Evolutionary conservation across 1,284 basidiomycete genomes (phyloP).

Genomic region (Ceratobasidium sp.): DNA sequence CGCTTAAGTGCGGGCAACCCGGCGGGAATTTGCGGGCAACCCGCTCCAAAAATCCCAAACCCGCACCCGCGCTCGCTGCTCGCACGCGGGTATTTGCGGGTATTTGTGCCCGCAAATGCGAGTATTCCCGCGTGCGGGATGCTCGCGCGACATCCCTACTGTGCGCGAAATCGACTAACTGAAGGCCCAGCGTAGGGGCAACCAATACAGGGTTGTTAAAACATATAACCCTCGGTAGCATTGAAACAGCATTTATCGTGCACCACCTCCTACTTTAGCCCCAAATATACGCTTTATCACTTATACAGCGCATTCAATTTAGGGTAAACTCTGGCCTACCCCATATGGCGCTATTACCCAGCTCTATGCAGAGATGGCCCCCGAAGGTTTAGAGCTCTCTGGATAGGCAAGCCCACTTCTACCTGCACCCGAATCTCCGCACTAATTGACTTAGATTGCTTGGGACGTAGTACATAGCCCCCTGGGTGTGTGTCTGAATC

Average conservation of each 20-base stretch:
- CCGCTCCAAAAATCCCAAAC: no score
- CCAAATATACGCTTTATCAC: background rate
- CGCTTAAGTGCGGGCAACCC: no score
- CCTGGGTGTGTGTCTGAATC: slow-evolving; percentile 25
- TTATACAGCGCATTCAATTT: background rate
- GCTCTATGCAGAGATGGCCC: slow-evolving; percentile 41
- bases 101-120: no score
- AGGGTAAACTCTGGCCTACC: slow-evolving; percentile 30
- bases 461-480: slow-evolving; percentile 22
- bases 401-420: slow-evolving; percentile 23
- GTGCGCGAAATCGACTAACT: no score
- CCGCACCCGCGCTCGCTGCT: no score
- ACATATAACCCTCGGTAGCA: slow-evolving; percentile 43
- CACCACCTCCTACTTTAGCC: background rate
- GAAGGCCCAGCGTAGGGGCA: no score
- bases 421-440: no score
- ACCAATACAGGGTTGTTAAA: slow-evolving; percentile 49
- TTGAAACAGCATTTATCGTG: background rate
- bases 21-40: no score
- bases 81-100: no score
- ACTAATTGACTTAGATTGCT: background rate
- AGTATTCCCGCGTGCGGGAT: no score
- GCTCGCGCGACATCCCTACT: no score
- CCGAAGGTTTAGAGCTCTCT: slow-evolving; percentile 33
- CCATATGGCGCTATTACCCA: slow-evolving; percentile 42